phyloP scores from a whole-genome alignment of 345 rosid species.

The Chamaenerion angustifolium region DNA sequence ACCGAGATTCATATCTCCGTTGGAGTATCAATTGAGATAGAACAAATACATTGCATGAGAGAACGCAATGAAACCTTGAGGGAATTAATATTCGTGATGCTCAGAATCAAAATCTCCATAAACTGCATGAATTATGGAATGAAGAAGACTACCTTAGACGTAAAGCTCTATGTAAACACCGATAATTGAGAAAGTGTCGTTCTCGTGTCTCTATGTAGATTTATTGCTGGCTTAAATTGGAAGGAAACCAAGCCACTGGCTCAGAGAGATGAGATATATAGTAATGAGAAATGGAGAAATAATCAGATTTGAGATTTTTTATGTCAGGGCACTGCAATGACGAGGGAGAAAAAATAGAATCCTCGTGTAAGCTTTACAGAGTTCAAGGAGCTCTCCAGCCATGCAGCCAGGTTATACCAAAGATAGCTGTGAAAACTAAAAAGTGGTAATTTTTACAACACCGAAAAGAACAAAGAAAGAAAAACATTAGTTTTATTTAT shows the following conservation, averaged over 20 bases:
- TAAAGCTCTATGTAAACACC: too few relatives aligned
- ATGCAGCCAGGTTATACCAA: conserved; percentile 48
- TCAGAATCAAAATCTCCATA: too few relatives aligned
- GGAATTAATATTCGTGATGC: too few relatives aligned
- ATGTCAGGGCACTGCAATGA: conserved; percentile 1
- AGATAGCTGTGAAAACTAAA: conserved; percentile 14
- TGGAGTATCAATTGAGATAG: too few relatives aligned
- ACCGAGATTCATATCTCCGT: neutral
- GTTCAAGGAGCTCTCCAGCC: conserved; percentile 36
- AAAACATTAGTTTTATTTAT: neutral
- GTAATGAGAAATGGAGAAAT: conserved; percentile 7
- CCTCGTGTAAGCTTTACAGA: conserved; percentile 51
- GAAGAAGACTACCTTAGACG: too few relatives aligned
- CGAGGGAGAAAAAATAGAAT: conserved; percentile 23
- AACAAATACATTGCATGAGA: too few relatives aligned
- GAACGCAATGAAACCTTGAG: too few relatives aligned
- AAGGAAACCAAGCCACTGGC: neutral
- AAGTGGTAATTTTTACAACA: neutral
- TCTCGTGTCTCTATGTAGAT: too few relatives aligned
- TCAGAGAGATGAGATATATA: conserved; percentile 3
- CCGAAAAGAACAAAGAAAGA: neutral
- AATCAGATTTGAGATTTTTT: conserved; percentile 7
- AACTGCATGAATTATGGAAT: too few relatives aligned
- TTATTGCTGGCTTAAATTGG: too few relatives aligned
- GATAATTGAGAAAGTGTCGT: too few relatives aligned